A percentile compares a stretch with the other conserved stretches of the same genome.
phyloP scores from a whole-genome alignment of 495 filamentous ascomycete species.

The Aspergillus carlsbadensis region DNA sequence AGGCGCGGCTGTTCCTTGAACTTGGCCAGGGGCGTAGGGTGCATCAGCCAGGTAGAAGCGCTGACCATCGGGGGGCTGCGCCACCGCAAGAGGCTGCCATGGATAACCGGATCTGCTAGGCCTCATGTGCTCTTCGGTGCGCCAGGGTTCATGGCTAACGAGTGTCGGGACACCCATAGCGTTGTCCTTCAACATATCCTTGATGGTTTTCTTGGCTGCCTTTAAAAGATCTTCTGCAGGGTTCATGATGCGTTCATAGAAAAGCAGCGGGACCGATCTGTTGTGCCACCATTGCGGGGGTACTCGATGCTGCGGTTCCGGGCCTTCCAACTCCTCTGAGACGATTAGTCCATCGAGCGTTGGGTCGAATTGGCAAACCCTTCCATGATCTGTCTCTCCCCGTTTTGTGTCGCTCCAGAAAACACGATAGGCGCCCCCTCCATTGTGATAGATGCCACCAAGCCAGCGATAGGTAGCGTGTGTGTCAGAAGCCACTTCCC shows the following conservation, averaged over 20 bases:
- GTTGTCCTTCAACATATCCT: slow-evolving; percentile 7
- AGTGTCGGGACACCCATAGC: not conserved
- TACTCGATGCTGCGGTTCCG: slow-evolving; percentile 22
- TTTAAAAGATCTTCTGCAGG: slow-evolving; percentile 19
- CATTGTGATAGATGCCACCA: slow-evolving; percentile 37
- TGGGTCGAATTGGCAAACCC: slow-evolving; percentile 33
- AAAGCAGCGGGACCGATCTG: slow-evolving; percentile 25
- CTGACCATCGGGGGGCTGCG: not conserved
- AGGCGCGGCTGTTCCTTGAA: too few relatives aligned
- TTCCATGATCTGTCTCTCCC: slow-evolving; percentile 22
- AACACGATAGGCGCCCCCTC: slow-evolving; percentile 25
- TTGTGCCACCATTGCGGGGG: slow-evolving; percentile 24
- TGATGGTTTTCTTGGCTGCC: slow-evolving; percentile 9
- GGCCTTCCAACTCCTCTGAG: slow-evolving; percentile 18
- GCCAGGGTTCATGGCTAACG: not conserved
- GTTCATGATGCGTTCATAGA: slow-evolving; percentile 40
- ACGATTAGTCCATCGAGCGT: slow-evolving; percentile 24
- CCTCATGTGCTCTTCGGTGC: too few relatives aligned
- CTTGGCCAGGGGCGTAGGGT: too few relatives aligned
- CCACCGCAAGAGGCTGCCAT: not conserved
- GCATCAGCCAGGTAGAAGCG: not conserved
- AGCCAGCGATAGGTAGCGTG: slow-evolving; percentile 41
- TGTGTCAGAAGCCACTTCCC: not conserved
- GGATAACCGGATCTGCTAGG: not conserved
- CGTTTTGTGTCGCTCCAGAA: slow-evolving; percentile 34